These are phyloP conservation scores for Neurospora intermedia DNA, from an alignment of 495 filamentous ascomycete genomes.

Conservation along the genomic window DNA sequence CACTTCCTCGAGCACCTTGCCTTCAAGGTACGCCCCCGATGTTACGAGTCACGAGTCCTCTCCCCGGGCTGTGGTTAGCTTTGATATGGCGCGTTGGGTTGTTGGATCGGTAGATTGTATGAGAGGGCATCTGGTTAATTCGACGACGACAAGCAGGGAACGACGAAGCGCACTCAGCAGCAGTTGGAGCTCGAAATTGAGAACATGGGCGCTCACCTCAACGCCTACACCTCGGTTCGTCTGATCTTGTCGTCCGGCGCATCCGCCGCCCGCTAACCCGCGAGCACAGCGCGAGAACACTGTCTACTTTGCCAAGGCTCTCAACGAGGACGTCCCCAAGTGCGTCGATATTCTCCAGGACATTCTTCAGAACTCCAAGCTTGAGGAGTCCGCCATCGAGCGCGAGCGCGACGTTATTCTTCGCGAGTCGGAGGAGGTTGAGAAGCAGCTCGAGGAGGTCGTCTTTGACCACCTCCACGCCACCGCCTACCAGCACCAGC, in stretches of 20 bases:
- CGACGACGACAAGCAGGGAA: constrained; percentile 48
- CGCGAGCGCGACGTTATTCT: constrained; percentile 97
- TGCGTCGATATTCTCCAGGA: constrained; percentile 96
- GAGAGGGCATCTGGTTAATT: background rate
- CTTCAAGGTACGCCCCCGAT: constrained; percentile 67
- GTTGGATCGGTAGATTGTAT: background rate
- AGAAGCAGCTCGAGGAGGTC: constrained; percentile 98
- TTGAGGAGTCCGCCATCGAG: constrained; percentile 86
- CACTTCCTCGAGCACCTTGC: constrained; percentile 99
- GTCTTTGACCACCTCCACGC: constrained; percentile 99
- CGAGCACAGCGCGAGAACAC: constrained; percentile 81
- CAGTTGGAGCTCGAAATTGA: constrained; percentile 99
- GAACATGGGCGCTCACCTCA: constrained; percentile 99
- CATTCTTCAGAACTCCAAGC: constrained; percentile 98
- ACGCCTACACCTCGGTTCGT: constrained; percentile 97
- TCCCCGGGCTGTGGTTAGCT: background rate
- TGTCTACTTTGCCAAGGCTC: constrained; percentile 98
- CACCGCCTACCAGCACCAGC: constrained; percentile 91
- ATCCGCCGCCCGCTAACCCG: constrained; percentile 24
- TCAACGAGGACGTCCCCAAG: constrained; percentile 93
- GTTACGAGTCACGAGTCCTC: background rate
- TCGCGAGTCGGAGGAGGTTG: constrained; percentile 97
- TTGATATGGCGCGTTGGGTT: background rate
- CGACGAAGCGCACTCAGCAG: constrained; percentile 81
- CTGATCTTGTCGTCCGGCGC: constrained; percentile 16